Percentiles rank a stretch among this genome's conserved stretches.
These are phyloP conservation scores for Trifolium repens DNA, from an alignment of 306 rosid species.

Conservation along the genomic window DNA sequence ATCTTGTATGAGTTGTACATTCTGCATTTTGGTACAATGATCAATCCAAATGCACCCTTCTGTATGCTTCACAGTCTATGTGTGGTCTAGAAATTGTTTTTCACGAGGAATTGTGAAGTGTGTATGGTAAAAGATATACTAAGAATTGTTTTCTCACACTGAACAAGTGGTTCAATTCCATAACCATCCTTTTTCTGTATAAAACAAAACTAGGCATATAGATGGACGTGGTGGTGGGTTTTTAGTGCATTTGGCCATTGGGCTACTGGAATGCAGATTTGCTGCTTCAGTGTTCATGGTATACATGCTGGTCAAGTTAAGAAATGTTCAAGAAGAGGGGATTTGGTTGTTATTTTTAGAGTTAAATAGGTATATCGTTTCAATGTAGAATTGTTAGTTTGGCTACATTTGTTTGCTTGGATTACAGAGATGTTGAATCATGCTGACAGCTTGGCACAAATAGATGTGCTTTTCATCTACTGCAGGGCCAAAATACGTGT, in stretches of 20 bases:
- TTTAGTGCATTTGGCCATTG: conserved; percentile 16
- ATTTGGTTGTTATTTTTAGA: conserved; percentile 1
- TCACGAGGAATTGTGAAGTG: not conserved
- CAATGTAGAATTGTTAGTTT: conserved; percentile 3
- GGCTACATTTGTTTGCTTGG: conserved; percentile 23
- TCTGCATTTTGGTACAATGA: not conserved
- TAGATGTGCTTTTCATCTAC: not conserved
- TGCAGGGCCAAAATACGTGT: not conserved
- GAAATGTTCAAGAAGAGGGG: conserved; percentile 12
- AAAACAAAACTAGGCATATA: not conserved
- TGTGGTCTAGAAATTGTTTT: conserved; percentile 2
- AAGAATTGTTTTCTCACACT: conserved; percentile 16
- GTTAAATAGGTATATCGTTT: not conserved
- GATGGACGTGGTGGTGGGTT: not conserved
- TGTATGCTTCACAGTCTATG: not conserved
- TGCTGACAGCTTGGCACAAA: no score
- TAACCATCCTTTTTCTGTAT: not conserved
- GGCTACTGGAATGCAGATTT: conserved; percentile 25
- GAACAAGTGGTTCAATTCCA: conserved; percentile 17
- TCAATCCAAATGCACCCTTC: conserved; percentile 11
- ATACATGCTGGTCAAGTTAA: not conserved
- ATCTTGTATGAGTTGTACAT: not conserved
- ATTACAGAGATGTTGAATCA: conserved; percentile 7
- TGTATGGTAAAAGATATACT: not conserved
- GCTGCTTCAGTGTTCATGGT: conserved; percentile 22